Percentiles rank a stretch among this genome's conserved stretches.
phyloP scores from a whole-genome alignment of 106 monocot species.

The Dendrobium nobile region DNA sequence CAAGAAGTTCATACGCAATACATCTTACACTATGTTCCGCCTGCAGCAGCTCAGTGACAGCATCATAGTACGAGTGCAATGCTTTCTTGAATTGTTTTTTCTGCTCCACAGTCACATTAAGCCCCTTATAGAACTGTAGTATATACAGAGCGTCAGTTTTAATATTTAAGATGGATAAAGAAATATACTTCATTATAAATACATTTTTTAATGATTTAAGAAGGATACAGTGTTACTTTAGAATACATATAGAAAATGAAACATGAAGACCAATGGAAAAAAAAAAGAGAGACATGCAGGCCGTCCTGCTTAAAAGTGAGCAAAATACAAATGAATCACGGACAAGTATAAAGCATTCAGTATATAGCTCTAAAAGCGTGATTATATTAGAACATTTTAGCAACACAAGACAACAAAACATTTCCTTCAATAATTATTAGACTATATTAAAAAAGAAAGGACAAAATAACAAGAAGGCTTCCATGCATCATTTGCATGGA shows the following conservation, averaged over 20 bases:
- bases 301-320: neutral
- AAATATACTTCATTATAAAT: neutral
- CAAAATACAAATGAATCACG: neutral
- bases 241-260: neutral
- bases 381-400: neutral
- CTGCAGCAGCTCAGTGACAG: conserved; percentile 81
- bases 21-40: conserved; percentile 80
- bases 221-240: neutral
- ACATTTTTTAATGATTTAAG: neutral
- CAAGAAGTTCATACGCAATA: neutral
- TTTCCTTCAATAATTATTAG: neutral
- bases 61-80: conserved; percentile 78
- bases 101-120: conserved; percentile 73
- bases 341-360: neutral
- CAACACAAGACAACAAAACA: neutral
- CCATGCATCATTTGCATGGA: neutral
- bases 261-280: neutral
- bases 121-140: conserved; percentile 77
- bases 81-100: conserved; percentile 88
- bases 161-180: neutral
- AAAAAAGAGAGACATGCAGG: neutral
- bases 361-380: neutral
- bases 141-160: neutral
- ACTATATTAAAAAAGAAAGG: neutral
- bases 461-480: neutral